These are phyloP conservation scores for Clonostachys sp. DNA, from an alignment of 2,329 filamentous ascomycete species.

Conservation along the genomic window DNA sequence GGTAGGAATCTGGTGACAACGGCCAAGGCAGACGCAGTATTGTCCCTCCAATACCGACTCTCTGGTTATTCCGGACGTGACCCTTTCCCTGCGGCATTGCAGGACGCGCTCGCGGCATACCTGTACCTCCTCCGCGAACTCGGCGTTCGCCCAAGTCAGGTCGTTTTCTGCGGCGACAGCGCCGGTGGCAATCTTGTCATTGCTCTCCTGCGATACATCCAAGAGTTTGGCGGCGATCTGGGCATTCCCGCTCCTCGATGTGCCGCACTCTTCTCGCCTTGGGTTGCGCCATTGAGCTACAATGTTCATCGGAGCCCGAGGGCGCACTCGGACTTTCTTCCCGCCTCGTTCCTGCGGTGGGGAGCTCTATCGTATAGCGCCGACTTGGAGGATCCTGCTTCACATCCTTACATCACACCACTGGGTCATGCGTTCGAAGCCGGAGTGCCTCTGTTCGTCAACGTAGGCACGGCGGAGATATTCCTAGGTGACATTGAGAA, in stretches of 20 bases:
- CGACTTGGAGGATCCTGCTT: too few species aligned
- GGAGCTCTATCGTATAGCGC: too few species aligned
- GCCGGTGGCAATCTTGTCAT: slow-evolving; percentile 21
- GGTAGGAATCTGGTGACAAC: slow-evolving; percentile 11
- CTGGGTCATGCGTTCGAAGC: too few species aligned
- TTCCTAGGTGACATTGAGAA: too few species aligned
- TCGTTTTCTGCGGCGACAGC: slow-evolving; percentile 23
- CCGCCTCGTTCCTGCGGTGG: too few species aligned
- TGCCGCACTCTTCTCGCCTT: too few species aligned
- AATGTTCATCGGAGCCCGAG: too few species aligned
- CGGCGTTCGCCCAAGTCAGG: slow-evolving; percentile 11
- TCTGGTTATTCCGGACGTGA: slow-evolving; percentile 3
- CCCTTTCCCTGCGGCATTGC: slow-evolving; percentile 20
- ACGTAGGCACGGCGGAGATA: too few species aligned
- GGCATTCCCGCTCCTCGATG: neutral
- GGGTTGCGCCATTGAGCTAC: too few species aligned
- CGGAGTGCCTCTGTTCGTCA: too few species aligned
- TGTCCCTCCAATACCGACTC: slow-evolving; percentile 20
- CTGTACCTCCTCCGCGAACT: slow-evolving; percentile 12
- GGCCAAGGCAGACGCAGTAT: slow-evolving; percentile 12
- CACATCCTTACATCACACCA: too few species aligned
- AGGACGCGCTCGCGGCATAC: slow-evolving; percentile 22
- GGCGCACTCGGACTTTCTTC: too few species aligned
- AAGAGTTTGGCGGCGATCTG: slow-evolving; percentile 2
- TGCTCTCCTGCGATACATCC: slow-evolving; percentile 20